phyloP scores from a whole-genome alignment of 1,139 yeast genomes.

The Fermentozyma sake region DNA sequence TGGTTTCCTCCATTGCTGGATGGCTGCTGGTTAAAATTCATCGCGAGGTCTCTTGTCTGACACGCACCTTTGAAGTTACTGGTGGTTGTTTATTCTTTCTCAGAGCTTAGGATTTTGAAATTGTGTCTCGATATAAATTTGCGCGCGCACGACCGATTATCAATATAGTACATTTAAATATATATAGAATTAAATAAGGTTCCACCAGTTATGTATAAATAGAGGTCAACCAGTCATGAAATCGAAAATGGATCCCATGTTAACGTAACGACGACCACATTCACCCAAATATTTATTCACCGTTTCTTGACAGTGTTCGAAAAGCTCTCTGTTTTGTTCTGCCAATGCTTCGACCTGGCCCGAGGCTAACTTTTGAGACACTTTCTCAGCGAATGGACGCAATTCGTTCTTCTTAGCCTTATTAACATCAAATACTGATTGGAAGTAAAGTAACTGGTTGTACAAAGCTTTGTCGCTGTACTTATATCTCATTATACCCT shows the following conservation, averaged over 20 bases:
- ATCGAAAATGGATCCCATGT: constrained; percentile 77
- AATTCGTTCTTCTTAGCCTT: constrained; percentile 59
- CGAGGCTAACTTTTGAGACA: constrained; percentile 30
- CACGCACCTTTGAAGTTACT: neutral
- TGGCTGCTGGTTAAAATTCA: constrained; percentile 9
- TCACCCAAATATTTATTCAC: constrained; percentile 72
- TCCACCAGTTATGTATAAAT: too few species aligned
- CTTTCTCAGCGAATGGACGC: constrained; percentile 40
- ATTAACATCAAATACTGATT: constrained; percentile 76
- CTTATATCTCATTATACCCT: constrained; percentile 77
- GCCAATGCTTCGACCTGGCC: constrained; percentile 70
- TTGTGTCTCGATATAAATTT: neutral
- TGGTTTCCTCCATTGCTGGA: constrained; percentile 4
- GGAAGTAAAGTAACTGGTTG: constrained; percentile 79
- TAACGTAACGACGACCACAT: constrained; percentile 89
- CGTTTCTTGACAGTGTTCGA: constrained; percentile 55
- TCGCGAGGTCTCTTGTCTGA: neutral
- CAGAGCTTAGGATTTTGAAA: too few species aligned
- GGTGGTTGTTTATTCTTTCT: too few species aligned
- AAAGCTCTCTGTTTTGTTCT: constrained; percentile 70
- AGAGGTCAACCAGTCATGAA: constrained; percentile 36
- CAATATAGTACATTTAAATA: constrained; percentile 1
- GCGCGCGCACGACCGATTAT: constrained; percentile 2
- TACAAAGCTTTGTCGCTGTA: constrained; percentile 80
- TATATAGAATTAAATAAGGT: too few species aligned